Percentiles rank a stretch among this genome's conserved stretches.
Evolutionary conservation across 257 asterid species (phyloP).

Genomic region (Paraleonurus japonicus): DNA sequence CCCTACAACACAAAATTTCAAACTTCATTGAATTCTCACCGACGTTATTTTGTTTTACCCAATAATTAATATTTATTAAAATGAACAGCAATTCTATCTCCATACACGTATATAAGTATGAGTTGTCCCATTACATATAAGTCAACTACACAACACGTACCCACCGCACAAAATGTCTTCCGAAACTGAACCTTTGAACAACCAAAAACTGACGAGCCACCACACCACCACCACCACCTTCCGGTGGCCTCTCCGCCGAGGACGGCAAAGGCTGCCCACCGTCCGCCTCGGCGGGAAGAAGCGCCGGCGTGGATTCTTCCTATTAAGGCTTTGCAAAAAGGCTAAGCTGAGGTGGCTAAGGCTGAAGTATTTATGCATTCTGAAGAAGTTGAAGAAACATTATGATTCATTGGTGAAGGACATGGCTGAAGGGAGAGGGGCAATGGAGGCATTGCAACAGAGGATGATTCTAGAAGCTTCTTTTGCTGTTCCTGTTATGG

Average conservation of each 20-base stretch:
- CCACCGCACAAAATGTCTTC: constrained; percentile 37
- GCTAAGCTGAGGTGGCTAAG: constrained; percentile 45
- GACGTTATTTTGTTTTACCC: neutral
- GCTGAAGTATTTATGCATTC: constrained; percentile 38
- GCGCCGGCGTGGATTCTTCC: constrained; percentile 44
- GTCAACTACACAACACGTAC: constrained; percentile 4
- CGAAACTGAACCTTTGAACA: constrained; percentile 18
- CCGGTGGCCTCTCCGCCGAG: constrained; percentile 48
- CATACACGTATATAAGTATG: neutral
- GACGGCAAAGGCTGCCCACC: constrained; percentile 42
- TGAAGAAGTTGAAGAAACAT: constrained; percentile 48
- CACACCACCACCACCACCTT: constrained; percentile 28
- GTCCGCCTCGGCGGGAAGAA: constrained; percentile 60
- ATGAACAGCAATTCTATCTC: neutral
- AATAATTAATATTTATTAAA: neutral
- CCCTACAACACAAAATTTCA: constrained; percentile 4
- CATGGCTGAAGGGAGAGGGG: constrained; percentile 37
- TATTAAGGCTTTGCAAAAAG: constrained; percentile 43
- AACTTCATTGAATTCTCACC: constrained; percentile 21
- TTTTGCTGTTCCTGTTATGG: constrained; percentile 75
- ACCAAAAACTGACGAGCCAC: constrained; percentile 10
- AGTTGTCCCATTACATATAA: neutral
- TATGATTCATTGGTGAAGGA: constrained; percentile 44
- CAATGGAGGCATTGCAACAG: constrained; percentile 58
- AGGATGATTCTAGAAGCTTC: constrained; percentile 63